A percentile compares a stretch with the other conserved stretches of the same genome.
Conservation (phyloP, 2,329 filamentous ascomycete species). For the Pseudogymnoascus pannorum region DNA sequence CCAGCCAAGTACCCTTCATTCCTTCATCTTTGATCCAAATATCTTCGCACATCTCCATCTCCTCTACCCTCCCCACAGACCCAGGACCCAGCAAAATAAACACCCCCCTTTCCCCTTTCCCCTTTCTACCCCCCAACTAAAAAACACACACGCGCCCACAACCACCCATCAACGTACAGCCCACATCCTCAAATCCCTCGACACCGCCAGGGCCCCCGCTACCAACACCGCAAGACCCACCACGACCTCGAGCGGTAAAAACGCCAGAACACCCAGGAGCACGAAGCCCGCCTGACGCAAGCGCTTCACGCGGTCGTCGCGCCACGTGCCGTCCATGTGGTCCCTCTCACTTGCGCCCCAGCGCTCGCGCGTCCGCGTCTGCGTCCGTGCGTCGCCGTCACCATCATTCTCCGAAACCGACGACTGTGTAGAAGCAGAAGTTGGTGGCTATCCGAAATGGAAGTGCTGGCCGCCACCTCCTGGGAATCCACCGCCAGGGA, state of each 20-base stretch:
- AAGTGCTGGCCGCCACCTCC: conserved; percentile 5
- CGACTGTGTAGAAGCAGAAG: neutral
- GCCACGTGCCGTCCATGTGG: neutral
- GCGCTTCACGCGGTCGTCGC: neutral
- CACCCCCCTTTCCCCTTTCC: neutral
- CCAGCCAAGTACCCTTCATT: neutral
- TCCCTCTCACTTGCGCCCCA: neutral
- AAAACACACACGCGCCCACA: neutral
- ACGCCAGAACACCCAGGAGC: neutral
- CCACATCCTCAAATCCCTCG: conserved; percentile 2
- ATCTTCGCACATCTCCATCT: neutral
- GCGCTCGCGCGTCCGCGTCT: neutral
- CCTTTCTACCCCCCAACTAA: neutral
- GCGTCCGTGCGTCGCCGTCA: neutral
- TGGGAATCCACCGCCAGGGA: conserved; percentile 14
- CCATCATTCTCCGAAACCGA: neutral
- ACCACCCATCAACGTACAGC: neutral
- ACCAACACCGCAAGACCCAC: neutral
- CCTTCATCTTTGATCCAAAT: neutral
- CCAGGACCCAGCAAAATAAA: too few species aligned
- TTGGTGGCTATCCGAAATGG: conserved; percentile 10
- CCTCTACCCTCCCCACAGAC: neutral
- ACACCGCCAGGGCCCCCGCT: neutral
- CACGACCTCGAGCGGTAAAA: neutral
- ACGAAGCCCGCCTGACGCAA: neutral